Evolutionary conservation across 345 rosid genomes (phyloP).

Genomic region (Populus nigra): DNA sequence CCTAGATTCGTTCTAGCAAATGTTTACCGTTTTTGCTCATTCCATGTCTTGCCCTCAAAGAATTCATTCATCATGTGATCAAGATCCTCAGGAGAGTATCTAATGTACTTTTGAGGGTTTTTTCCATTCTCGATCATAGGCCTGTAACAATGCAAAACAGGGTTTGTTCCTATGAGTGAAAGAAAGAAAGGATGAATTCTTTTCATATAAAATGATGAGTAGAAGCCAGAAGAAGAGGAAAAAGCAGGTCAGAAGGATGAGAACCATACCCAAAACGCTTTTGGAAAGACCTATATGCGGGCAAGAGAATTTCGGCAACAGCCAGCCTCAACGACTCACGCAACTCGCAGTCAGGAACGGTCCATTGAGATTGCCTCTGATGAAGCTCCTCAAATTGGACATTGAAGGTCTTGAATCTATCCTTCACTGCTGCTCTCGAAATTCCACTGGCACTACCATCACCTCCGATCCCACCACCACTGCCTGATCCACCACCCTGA

Average conservation of each 20-base stretch:
- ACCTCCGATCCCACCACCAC: constrained; percentile 29
- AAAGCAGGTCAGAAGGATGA: neutral
- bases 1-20: neutral
- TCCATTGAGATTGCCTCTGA: constrained; percentile 94
- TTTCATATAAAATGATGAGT: neutral
- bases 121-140: constrained; percentile 85
- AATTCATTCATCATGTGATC: constrained; percentile 90
- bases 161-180: neutral
- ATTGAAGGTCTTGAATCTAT: constrained; percentile 86
- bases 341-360: constrained; percentile 91
- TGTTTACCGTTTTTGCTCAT: constrained; percentile 66
- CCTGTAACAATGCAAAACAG: constrained; percentile 32
- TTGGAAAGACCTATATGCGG: constrained; percentile 87
- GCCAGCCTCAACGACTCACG: constrained; percentile 92
- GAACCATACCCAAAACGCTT: constrained; percentile 72
- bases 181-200: neutral
- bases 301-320: constrained; percentile 94
- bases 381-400: constrained; percentile 86
- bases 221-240: neutral
- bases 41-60: constrained; percentile 88
- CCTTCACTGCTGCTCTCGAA: constrained; percentile 79
- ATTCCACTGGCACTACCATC: constrained; percentile 39
- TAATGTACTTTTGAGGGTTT: constrained; percentile 78
- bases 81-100: constrained; percentile 68
- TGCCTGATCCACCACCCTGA: constrained; percentile 37